Conservation (phyloP, 352 stramenopile genomes). For the Blastocystis sp. region DNA sequence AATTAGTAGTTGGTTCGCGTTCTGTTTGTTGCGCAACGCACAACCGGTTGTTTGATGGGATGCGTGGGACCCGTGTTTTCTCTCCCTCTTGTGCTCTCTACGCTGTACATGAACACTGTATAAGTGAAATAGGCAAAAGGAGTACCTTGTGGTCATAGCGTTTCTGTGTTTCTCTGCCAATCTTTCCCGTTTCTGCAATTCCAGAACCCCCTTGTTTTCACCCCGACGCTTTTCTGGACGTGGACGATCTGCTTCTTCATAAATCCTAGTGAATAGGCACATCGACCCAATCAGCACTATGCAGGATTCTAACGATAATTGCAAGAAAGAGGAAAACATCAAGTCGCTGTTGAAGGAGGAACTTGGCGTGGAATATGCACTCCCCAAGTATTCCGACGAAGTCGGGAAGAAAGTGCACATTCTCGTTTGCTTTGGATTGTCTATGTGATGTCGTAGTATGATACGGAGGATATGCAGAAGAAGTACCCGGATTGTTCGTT, state of each 20-base stretch:
- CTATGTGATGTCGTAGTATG: slow-evolving; percentile 1
- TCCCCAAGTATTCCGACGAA: slow-evolving; percentile 13
- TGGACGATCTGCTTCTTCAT: background rate
- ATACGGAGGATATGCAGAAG: slow-evolving; percentile 36
- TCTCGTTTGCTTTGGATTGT: slow-evolving; percentile 22
- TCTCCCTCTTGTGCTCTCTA: too few species aligned
- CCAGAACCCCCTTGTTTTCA: too few species aligned
- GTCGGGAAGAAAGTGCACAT: slow-evolving; percentile 36
- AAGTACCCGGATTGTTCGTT: slow-evolving; percentile 32
- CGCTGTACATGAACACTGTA: too few species aligned
- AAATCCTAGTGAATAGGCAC: background rate
- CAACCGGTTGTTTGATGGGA: too few species aligned
- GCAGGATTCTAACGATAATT: background rate
- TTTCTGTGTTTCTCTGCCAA: too few species aligned
- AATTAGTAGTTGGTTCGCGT: background rate
- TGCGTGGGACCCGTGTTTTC: too few species aligned
- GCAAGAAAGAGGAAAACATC: slow-evolving; percentile 24
- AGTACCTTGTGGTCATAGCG: too few species aligned
- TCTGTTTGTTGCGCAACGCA: background rate
- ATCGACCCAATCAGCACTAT: background rate
- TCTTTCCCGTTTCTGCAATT: too few species aligned
- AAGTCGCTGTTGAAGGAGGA: slow-evolving; percentile 35
- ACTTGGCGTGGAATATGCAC: slow-evolving; percentile 41
- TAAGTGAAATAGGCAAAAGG: too few species aligned
- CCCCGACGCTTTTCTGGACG: too few species aligned